Evolutionary conservation across 805 yeast genomes (phyloP).

Genomic region (Saccharomycopsis fodiens): DNA sequence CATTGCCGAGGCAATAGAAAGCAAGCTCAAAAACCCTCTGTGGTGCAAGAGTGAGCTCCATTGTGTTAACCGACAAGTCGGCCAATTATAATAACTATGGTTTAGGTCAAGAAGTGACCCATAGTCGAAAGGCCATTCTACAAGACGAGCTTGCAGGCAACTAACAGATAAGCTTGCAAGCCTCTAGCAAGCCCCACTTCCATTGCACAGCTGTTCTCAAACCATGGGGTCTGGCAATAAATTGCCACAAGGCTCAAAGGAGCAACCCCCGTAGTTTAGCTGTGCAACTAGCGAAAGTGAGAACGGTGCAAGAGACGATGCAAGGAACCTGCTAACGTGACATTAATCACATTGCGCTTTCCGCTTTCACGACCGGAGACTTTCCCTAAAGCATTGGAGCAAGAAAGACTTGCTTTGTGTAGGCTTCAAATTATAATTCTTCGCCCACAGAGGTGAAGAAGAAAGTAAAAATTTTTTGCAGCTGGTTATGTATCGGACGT

Average conservation of each 20-base stretch:
- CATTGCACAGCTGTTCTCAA: background rate
- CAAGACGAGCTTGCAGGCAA: background rate
- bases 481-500: background rate
- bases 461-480: background rate
- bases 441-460: constrained; percentile 15
- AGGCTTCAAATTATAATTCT: constrained; percentile 22
- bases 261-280: constrained; percentile 2
- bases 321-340: constrained; percentile 10
- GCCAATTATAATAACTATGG: constrained; percentile 20
- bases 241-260: constrained; percentile 5
- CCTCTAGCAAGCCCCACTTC: background rate
- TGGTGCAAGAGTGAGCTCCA: constrained; percentile 21
- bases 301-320: background rate
- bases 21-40: constrained; percentile 13
- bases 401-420: constrained; percentile 12
- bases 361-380: constrained; percentile 22
- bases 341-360: constrained; percentile 19
- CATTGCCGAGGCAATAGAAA: background rate
- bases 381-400: constrained; percentile 21
- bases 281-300: background rate
- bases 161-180: background rate
- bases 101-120: constrained; percentile 16
- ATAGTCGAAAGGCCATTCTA: constrained; percentile 18
- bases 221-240: background rate
- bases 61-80: constrained; percentile 16